These are phyloP conservation scores for Lodderomyces elongisporus DNA, from an alignment of 1,139 yeast species.

Conservation along the genomic window DNA sequence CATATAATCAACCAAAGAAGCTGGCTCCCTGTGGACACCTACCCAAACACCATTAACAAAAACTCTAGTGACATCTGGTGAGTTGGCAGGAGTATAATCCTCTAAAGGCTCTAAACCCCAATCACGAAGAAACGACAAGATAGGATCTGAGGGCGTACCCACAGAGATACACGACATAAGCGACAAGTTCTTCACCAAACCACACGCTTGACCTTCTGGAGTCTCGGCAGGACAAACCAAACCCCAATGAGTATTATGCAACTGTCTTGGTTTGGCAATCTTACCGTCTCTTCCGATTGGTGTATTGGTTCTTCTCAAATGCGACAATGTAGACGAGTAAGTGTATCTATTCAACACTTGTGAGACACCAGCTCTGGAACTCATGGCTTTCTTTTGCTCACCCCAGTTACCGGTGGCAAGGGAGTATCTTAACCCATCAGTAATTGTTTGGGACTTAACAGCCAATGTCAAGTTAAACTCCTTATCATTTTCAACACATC, in stretches of 20 bases:
- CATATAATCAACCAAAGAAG: slow-evolving; percentile 83
- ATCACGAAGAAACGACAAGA: slow-evolving; percentile 87
- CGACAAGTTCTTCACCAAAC: slow-evolving; percentile 91
- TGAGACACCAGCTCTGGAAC: slow-evolving; percentile 98
- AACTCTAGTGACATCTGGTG: slow-evolving; percentile 88
- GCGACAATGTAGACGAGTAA: slow-evolving; percentile 93
- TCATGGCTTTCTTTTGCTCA: slow-evolving; percentile 99
- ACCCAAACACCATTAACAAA: slow-evolving; percentile 99
- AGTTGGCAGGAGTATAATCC: slow-evolving; percentile 89
- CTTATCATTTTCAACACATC: slow-evolving; percentile 96
- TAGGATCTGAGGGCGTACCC: slow-evolving; percentile 96
- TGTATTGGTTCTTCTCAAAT: slow-evolving; percentile 96
- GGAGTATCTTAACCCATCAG: slow-evolving; percentile 95
- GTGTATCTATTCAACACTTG: slow-evolving; percentile 98
- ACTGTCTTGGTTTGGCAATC: slow-evolving; percentile 96
- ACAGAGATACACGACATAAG: slow-evolving; percentile 97
- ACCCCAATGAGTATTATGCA: slow-evolving; percentile 99
- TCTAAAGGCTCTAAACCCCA: slow-evolving; percentile 99
- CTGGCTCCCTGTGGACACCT: slow-evolving; percentile 97
- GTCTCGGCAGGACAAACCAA: slow-evolving; percentile 99
- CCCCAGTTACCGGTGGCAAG: slow-evolving; percentile 99
- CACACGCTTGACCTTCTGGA: slow-evolving; percentile 99
- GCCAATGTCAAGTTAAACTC: slow-evolving; percentile 95
- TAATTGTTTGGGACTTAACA: slow-evolving; percentile 93
- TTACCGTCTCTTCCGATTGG: slow-evolving; percentile 99